phyloP scores from a whole-genome alignment of 73 alveolate genomes.

The Paramecium sexaurelia region DNA sequence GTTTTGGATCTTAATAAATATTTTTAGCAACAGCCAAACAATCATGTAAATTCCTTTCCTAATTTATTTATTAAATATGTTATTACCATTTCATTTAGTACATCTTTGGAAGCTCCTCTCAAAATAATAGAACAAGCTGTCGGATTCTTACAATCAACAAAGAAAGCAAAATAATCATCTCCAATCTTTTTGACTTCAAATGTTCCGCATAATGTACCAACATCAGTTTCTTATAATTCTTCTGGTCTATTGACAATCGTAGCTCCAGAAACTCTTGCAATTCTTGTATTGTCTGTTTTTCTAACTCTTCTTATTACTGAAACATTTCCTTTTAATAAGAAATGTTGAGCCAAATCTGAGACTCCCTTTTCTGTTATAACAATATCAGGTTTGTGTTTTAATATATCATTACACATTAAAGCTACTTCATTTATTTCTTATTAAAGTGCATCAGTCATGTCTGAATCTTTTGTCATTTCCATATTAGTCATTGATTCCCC shows the following conservation, averaged over 20 bases:
- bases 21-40: slow-evolving; percentile 97
- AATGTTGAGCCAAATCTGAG: slow-evolving; percentile 83
- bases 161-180: slow-evolving; percentile 95
- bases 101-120: slow-evolving; percentile 99
- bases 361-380: slow-evolving; percentile 99
- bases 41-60: slow-evolving; percentile 96
- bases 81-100: slow-evolving; percentile 88
- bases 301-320: slow-evolving; percentile 96
- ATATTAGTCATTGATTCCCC: slow-evolving; percentile 98
- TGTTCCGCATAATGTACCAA: slow-evolving; percentile 94
- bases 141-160: slow-evolving; percentile 92
- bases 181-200: slow-evolving; percentile 95
- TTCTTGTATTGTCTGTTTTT: slow-evolving; percentile 96
- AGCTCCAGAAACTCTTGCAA: slow-evolving; percentile 95
- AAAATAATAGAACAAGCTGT: slow-evolving; percentile 96
- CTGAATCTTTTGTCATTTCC: slow-evolving; percentile 98
- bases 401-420: slow-evolving; percentile 94
- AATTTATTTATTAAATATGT: neutral
- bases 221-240: slow-evolving; percentile 89
- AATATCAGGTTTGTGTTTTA: slow-evolving; percentile 93
- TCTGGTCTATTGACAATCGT: slow-evolving; percentile 96
- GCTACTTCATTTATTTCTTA: slow-evolving; percentile 95
- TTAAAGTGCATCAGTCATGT: slow-evolving; percentile 92
- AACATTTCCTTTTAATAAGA: slow-evolving; percentile 74
- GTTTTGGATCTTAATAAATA: slow-evolving; percentile 95